Conservation (phyloP, 805 yeast species). For the Pichia occidentalis region DNA sequence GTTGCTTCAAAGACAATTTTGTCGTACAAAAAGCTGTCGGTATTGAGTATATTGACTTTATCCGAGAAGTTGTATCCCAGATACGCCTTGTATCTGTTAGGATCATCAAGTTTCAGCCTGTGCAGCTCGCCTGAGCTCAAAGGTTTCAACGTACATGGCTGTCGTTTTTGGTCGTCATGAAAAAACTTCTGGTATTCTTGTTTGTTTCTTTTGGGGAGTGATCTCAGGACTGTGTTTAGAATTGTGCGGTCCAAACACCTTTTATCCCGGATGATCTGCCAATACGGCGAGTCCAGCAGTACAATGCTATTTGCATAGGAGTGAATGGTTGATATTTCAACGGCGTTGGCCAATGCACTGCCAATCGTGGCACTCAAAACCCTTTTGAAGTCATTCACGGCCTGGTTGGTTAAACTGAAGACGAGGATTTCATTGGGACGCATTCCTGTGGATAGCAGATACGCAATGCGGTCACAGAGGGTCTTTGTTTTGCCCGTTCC, state of each 20-base stretch:
- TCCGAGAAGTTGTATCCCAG: constrained; percentile 2
- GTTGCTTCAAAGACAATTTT: constrained; percentile 14
- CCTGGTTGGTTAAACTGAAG: constrained; percentile 61
- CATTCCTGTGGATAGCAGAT: constrained; percentile 32
- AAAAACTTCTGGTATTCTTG: background rate
- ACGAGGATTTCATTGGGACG: constrained; percentile 53
- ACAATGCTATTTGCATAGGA: constrained; percentile 49
- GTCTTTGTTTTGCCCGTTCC: constrained; percentile 71
- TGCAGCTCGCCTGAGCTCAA: background rate
- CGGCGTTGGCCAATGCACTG: constrained; percentile 25
- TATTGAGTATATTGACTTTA: background rate
- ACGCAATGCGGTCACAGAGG: constrained; percentile 45
- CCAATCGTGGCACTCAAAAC: too few species aligned
- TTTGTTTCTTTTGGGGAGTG: constrained; percentile 1
- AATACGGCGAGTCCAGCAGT: constrained; percentile 29
- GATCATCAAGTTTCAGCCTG: background rate
- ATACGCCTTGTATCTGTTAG: constrained; percentile 2
- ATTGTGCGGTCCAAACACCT: constrained; percentile 11
- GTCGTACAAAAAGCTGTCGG: constrained; percentile 9
- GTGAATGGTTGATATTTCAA: constrained; percentile 57
- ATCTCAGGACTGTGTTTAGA: constrained; percentile 15
- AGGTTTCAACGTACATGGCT: background rate
- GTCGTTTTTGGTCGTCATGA: background rate
- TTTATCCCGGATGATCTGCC: constrained; percentile 45
- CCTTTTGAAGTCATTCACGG: constrained; percentile 44